Conservation (phyloP, 371 early-diverging fungal species). For the Haplosporangium sp. region DNA sequence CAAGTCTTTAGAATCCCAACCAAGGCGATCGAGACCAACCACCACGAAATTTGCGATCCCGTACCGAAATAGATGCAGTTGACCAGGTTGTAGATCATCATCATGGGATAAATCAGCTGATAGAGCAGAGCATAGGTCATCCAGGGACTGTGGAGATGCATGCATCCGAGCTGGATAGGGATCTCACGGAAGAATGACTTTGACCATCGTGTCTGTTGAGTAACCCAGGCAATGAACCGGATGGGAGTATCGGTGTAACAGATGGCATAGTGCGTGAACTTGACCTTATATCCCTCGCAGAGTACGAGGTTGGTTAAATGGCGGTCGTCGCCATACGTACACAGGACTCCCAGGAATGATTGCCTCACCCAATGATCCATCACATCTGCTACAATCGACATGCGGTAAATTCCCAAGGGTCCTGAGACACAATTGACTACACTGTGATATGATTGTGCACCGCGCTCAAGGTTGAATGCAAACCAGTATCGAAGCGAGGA, state of each 20-base stretch:
- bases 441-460: constrained; percentile 71
- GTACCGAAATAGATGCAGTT: constrained; percentile 54
- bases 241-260: constrained; percentile 76
- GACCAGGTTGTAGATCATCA: constrained; percentile 67
- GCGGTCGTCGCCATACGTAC: constrained; percentile 79
- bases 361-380: constrained; percentile 72
- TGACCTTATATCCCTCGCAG: constrained; percentile 62
- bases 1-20: constrained; percentile 64
- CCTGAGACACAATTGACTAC: constrained; percentile 78
- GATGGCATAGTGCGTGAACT: constrained; percentile 70
- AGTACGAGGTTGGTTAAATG: constrained; percentile 73
- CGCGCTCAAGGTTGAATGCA: constrained; percentile 77
- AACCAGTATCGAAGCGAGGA: constrained; percentile 77
- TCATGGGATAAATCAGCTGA: constrained; percentile 75
- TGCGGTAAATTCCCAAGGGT: constrained; percentile 72
- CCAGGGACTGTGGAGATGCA: constrained; percentile 74
- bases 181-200: constrained; percentile 77
- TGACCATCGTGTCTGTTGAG: constrained; percentile 80
- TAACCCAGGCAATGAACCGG: constrained; percentile 71
- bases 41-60: constrained; percentile 53
- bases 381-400: constrained; percentile 61
- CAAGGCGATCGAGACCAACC: constrained; percentile 62
- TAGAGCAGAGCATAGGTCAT: constrained; percentile 74
- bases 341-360: constrained; percentile 69
- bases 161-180: constrained; percentile 63